A percentile compares a stretch with the other conserved stretches of the same genome.
phyloP scores from a whole-genome alignment of 2,329 filamentous ascomycete genomes.

The Alternaria incomplexa region DNA sequence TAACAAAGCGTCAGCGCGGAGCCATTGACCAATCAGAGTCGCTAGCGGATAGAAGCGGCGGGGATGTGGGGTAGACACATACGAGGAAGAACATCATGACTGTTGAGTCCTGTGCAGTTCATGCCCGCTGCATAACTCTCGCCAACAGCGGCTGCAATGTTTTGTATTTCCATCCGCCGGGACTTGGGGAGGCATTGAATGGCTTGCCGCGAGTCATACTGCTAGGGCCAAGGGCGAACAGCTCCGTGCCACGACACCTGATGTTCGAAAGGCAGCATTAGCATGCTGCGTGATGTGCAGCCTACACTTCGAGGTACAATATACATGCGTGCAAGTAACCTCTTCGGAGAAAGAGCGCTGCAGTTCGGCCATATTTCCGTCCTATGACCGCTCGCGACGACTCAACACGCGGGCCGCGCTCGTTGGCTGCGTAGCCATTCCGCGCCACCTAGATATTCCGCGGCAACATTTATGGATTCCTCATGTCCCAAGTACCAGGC shows the following conservation, averaged over 20 bases:
- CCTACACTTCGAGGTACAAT: not conserved
- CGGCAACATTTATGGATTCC: not conserved
- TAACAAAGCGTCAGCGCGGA: not conserved
- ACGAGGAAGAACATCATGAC: not conserved
- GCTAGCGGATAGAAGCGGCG: not conserved
- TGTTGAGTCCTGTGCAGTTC: not conserved
- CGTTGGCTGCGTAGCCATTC: not conserved
- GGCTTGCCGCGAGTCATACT: not conserved
- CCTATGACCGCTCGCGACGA: not conserved
- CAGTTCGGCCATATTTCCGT: not conserved
- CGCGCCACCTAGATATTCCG: not conserved
- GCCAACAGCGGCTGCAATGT: not conserved
- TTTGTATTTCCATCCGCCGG: not conserved
- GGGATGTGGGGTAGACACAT: not conserved
- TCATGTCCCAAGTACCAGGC: not conserved
- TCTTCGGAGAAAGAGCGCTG: not conserved
- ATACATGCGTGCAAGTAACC: not conserved
- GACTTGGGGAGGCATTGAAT: not conserved
- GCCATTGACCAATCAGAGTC: conserved; percentile 8
- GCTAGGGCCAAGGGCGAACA: not conserved
- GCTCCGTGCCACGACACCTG: not conserved
- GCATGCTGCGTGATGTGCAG: not conserved
- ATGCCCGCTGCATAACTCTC: not conserved
- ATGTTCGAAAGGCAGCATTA: not conserved
- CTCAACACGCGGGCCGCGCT: not conserved